Evolutionary conservation across 371 early-diverging fungal genomes (phyloP), one percentile per base, ranked within the genome.

Genomic region (Gilbertella persicaria): DNA sequence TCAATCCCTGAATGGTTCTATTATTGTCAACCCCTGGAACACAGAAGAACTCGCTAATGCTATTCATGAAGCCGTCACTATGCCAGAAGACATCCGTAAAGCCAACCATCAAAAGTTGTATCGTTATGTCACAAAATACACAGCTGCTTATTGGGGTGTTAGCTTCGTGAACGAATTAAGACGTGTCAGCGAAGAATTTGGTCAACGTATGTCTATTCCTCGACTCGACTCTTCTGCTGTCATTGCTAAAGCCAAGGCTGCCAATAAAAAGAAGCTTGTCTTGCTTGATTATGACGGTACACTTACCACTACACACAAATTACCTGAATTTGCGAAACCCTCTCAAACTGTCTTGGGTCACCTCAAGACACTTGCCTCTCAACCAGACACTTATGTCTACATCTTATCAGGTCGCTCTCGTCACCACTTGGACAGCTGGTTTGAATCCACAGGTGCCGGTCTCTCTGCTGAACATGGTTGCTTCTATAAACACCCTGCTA

Each of bases 11-110:
- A 95, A 96, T 64, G 99, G 93, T 0, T 87, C 97, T 12, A 80
- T 99, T 21, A 92, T 95, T 64, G 93, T 99, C 50, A 99, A 99
- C 75, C 97, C 99, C 7, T 99, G 99, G 99, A 94, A 97, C 71
- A 97, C 92, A 0, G 95, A 94, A 49, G 98, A 97, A 60, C 78
- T 99, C 23, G 89, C 99, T 2, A 80, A 91, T 24, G 93, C 96
- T 5, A 86, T 97, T 45, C 74, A 92, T 60, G 88, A 90, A 44
- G 99, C 99, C 9, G 88, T 99, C 24, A 90, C 89, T 0, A 95
- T 99, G 96, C 69, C 91, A 0, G 82, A 87, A 5, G 88, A 91
- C 25, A 75, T 83, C 41, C 85, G 94, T 42, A 81, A 82, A 52
- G 70, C 81, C 35, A 96, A 95, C 73, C 93, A 96, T 69, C 85